A percentile compares a stretch with the other conserved stretches of the same genome.
Evolutionary conservation across 441 rosid genomes (phyloP).

Genomic region (Flueggea neowawraea): DNA sequence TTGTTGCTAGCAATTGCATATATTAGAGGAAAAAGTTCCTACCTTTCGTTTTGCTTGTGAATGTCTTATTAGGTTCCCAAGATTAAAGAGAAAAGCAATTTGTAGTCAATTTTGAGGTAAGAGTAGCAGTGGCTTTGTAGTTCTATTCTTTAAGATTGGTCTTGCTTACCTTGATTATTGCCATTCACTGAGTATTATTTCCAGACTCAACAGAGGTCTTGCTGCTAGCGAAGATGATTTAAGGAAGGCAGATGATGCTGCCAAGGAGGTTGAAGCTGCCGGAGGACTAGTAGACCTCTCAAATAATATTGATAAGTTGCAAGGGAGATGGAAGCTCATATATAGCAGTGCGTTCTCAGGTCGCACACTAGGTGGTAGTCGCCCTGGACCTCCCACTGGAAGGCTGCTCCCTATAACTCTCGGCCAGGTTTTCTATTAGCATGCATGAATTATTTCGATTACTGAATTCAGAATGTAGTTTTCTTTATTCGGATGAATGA

Average conservation of each 20-base stretch:
- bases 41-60: neutral
- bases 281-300: conserved; percentile 69
- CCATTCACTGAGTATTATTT: conserved; percentile 57
- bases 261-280: conserved; percentile 66
- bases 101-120: neutral
- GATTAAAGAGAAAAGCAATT: too few relatives aligned
- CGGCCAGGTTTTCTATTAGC: conserved; percentile 58
- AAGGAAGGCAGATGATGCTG: conserved; percentile 59
- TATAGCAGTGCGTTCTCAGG: conserved; percentile 95
- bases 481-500: neutral
- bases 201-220: conserved; percentile 89
- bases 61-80: too few relatives aligned
- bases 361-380: conserved; percentile 85
- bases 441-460: conserved; percentile 5
- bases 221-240: conserved; percentile 66
- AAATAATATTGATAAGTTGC: conserved; percentile 52
- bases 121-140: neutral
- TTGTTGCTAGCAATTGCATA: too few relatives aligned
- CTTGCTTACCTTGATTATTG: neutral
- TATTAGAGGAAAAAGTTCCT: too few relatives aligned
- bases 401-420: conserved; percentile 87
- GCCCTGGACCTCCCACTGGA: conserved; percentile 88
- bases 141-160: neutral
- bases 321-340: conserved; percentile 86
- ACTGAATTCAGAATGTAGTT: neutral